Evolutionary conservation across 2,329 filamentous ascomycete species (phyloP).

Genomic region (Aspergillus sojae): DNA sequence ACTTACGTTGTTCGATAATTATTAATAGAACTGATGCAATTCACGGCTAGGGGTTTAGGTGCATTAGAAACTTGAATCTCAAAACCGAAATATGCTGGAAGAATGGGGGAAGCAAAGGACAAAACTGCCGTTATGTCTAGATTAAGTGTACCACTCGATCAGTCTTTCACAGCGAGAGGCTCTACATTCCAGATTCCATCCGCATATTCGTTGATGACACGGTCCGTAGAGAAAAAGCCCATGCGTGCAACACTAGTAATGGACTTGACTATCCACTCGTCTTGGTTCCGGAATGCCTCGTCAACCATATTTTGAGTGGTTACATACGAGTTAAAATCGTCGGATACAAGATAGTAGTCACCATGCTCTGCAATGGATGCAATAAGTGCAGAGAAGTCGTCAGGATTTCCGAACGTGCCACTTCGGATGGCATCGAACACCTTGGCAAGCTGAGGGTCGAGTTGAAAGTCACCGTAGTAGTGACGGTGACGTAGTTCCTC

Average conservation of each 20-base stretch:
- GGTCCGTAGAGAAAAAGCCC: conserved; percentile 96
- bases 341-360: conserved; percentile 96
- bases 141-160: not conserved
- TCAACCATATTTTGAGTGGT: conserved; percentile 90
- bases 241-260: conserved; percentile 88
- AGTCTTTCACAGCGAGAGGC: conserved; percentile 61
- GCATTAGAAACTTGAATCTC: not conserved
- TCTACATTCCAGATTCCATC: conserved; percentile 97
- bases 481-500: conserved; percentile 92
- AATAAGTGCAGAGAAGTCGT: conserved; percentile 79
- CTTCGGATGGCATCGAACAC: conserved; percentile 84
- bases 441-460: conserved; percentile 74
- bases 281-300: conserved; percentile 86
- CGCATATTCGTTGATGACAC: conserved; percentile 96
- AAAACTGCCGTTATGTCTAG: not conserved
- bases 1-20: not conserved
- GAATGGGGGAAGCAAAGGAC: not conserved
- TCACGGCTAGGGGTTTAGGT: not conserved
- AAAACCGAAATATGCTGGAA: not conserved
- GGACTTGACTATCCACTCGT: conserved; percentile 88
- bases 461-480: conserved; percentile 75
- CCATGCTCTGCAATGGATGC: conserved; percentile 87
- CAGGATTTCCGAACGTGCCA: conserved; percentile 77
- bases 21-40: not conserved
- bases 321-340: conserved; percentile 95